Evolutionary conservation across 73 alveolate genomes (phyloP).

Genomic region (Diophrys appendiculata): DNA sequence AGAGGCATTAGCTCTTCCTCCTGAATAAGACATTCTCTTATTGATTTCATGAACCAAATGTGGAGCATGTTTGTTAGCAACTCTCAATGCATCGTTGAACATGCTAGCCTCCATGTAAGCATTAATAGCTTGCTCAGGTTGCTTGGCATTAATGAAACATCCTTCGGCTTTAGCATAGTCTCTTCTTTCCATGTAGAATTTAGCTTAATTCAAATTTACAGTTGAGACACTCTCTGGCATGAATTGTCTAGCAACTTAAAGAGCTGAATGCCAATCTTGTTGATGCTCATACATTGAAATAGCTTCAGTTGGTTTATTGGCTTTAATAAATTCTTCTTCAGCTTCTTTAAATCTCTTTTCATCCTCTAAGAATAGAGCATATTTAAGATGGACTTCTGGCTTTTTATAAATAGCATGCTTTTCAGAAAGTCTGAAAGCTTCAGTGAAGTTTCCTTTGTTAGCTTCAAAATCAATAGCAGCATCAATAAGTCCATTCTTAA

Average conservation of each 20-base stretch:
- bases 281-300: slow-evolving; percentile 98
- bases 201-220: slow-evolving; percentile 91
- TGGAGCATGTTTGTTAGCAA: slow-evolving; percentile 98
- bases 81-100: slow-evolving; percentile 91
- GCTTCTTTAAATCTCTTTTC: slow-evolving; percentile 98
- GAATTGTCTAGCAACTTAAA: slow-evolving; percentile 96
- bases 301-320: slow-evolving; percentile 99
- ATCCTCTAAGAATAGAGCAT: slow-evolving; percentile 97
- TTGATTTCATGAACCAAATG: slow-evolving; percentile 90
- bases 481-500: slow-evolving; percentile 94
- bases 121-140: slow-evolving; percentile 92
- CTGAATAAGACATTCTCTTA: slow-evolving; percentile 61
- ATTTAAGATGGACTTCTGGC: slow-evolving; percentile 97
- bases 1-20: slow-evolving; percentile 60
- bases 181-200: slow-evolving; percentile 88
- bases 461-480: slow-evolving; percentile 98
- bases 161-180: slow-evolving; percentile 96
- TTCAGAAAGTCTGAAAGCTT: slow-evolving; percentile 96
- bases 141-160: slow-evolving; percentile 95
- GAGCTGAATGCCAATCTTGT: slow-evolving; percentile 98
- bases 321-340: slow-evolving; percentile 98
- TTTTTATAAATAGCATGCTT: slow-evolving; percentile 92
- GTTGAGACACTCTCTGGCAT: slow-evolving; percentile 86
- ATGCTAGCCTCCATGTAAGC: slow-evolving; percentile 89
- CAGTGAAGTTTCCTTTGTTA: slow-evolving; percentile 92